Evolutionary conservation across 805 yeast species (phyloP), one percentile per base, ranked within the genome.

Genomic region (Yarrowia sp.): DNA sequence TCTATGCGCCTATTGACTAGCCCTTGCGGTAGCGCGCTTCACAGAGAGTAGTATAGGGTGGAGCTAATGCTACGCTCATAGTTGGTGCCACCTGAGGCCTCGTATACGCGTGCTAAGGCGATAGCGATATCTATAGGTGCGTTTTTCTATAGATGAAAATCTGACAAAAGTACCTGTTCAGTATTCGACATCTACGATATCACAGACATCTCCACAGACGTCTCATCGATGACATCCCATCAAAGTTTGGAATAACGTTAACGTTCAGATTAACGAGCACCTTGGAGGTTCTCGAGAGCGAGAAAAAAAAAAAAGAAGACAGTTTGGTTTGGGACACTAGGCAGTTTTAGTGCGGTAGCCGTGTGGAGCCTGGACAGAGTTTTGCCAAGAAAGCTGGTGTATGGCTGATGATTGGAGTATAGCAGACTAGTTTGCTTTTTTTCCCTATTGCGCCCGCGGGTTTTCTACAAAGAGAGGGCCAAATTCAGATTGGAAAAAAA

Each of bases 311-410:
- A 50, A 52, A 52, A 19, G 17, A 19, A 17, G 9, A 50, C n/a
- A 19, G 24, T 24, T 24, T 24, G 30, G 24, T 24, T 24, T 24
- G 30, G 30, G 38, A 36, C 38, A 36, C 3, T 10, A 36, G 38
- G 13, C 38, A 36, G 38, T 36, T 13, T 38, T 38, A 52, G 58
- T 19, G 58, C 20, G 58, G 13, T 52, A 52, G 43, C 43, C 43
- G 58, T 52, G 43, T 38, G 43, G 58, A 38, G 33, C 43, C 33
- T 10, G 5, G 17, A 9, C 19, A 50, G 34, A 15, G 58, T 52
- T 52, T 36, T 20, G 58, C 58, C 58, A 52, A 52, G 58, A 19
- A 36, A 38, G 43, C 58, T 19, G 58, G 8, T 52, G 34, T 34
- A 19, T 30, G 19, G 39, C 24, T n/a, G 36, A 30, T 15, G 19